A percentile compares a stretch with the other conserved stretches of the same genome.
phyloP scores from a whole-genome alignment of 2,329 filamentous ascomycete species.

The Scedosporium apiospermum region DNA sequence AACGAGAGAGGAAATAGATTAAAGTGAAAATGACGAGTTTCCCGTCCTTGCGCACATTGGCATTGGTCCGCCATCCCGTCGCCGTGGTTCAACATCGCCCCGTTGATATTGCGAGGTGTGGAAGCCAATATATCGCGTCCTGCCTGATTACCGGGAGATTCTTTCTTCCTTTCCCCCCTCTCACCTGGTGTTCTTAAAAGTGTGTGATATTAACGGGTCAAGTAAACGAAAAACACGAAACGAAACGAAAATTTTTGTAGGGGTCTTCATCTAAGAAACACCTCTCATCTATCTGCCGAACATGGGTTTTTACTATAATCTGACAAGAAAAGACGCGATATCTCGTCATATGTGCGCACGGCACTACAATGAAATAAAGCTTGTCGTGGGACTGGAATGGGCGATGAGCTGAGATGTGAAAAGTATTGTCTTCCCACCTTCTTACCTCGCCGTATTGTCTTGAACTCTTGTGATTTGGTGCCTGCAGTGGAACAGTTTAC shows the following conservation, averaged over 20 bases:
- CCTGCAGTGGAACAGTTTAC: background rate
- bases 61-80: background rate
- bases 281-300: too few species aligned
- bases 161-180: background rate
- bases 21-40: background rate
- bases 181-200: background rate
- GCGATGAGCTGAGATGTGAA: background rate
- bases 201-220: background rate
- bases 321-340: too few species aligned
- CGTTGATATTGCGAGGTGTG: background rate
- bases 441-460: background rate
- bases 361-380: too few species aligned
- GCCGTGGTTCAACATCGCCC: constrained; percentile 1
- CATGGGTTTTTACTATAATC: too few species aligned
- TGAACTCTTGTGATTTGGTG: too few species aligned
- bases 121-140: background rate
- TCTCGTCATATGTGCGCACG: too few species aligned
- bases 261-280: too few species aligned
- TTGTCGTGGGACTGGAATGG: too few species aligned
- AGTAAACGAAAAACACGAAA: background rate
- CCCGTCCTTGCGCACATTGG: background rate
- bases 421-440: background rate
- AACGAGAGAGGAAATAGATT: background rate
- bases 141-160: constrained; percentile 1
- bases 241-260: too few species aligned